Percentiles rank a stretch among this genome's conserved stretches.
Conservation (phyloP, 176 grass and related monocot genomes). For the Carex cristatella region DNA sequence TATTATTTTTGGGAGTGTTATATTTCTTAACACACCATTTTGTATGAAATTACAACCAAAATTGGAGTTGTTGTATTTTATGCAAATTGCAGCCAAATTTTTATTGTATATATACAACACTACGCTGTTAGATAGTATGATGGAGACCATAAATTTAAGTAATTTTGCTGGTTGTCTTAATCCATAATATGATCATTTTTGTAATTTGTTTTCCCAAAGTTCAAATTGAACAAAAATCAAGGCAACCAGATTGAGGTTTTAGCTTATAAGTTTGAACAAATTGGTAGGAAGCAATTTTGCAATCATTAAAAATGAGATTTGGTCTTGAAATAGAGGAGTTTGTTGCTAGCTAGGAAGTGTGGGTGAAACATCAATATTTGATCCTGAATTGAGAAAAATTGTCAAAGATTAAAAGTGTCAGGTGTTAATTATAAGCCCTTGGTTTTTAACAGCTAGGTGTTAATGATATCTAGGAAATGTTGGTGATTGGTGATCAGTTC, state of each 20-base stretch:
- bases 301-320: neutral
- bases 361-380: neutral
- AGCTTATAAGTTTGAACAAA: neutral
- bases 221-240: neutral
- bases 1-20: neutral
- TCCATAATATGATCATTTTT: neutral
- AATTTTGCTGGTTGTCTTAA: neutral
- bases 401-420: neutral
- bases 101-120: neutral
- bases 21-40: neutral
- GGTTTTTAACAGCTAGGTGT: neutral
- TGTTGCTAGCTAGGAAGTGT: neutral
- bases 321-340: neutral
- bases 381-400: neutral
- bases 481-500: neutral
- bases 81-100: neutral
- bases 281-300: neutral
- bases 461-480: neutral
- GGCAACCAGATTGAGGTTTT: neutral
- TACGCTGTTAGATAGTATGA: neutral
- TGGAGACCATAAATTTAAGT: neutral
- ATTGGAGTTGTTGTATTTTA: neutral
- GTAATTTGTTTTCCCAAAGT: neutral
- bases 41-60: neutral
- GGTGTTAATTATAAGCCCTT: neutral